phyloP scores from a whole-genome alignment of 352 stramenopile species.

The Hyaloperonospora brassicae region DNA sequence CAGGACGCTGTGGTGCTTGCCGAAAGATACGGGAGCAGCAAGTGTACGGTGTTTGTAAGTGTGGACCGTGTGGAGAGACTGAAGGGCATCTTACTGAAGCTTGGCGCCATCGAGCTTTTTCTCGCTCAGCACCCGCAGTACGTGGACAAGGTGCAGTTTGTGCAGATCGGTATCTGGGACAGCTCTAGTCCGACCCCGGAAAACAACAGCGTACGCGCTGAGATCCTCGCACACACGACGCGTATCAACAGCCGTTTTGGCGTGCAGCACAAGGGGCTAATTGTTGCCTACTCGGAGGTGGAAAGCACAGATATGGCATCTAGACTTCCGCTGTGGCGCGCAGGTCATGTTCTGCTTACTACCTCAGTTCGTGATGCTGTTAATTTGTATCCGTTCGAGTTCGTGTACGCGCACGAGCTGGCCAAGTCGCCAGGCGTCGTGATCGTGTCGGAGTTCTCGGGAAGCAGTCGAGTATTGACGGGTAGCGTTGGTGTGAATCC shows the following conservation, averaged over 20 bases:
- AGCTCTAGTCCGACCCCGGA: conserved; percentile 63
- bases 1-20: conserved; percentile 34
- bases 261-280: conserved; percentile 30
- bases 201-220: conserved; percentile 49
- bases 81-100: conserved; percentile 96
- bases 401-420: conserved; percentile 77
- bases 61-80: conserved; percentile 94
- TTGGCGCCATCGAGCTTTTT: conserved; percentile 94
- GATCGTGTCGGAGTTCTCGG: conserved; percentile 97
- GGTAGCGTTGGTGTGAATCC: conserved; percentile 96
- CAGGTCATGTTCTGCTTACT: conserved; percentile 65
- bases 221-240: conserved; percentile 52
- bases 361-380: conserved; percentile 76
- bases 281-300: conserved; percentile 65
- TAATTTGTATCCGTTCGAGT: conserved; percentile 83
- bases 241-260: conserved; percentile 69
- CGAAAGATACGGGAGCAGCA: conserved; percentile 45
- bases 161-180: conserved; percentile 78
- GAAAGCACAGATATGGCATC: conserved; percentile 77
- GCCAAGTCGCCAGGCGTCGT: conserved; percentile 80
- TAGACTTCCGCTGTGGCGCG: conserved; percentile 61
- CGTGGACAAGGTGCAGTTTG: conserved; percentile 75
- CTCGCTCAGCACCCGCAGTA: conserved; percentile 78
- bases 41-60: conserved; percentile 85
- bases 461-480: conserved; percentile 93